Conservation (phyloP, 1,284 basidiomycete species). For the Polyporus tsugae region DNA sequence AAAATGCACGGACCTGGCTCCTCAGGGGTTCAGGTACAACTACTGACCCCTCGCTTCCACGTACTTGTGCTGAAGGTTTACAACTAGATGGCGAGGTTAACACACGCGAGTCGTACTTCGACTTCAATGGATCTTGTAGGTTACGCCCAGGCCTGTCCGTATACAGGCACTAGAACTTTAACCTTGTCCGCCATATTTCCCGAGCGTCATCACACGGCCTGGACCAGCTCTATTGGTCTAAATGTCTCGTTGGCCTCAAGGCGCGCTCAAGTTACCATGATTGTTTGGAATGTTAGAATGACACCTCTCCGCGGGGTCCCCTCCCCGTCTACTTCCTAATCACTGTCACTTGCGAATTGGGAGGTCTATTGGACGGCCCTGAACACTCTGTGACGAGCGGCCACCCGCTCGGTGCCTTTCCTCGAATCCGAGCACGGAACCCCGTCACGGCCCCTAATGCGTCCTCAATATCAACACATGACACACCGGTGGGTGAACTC, state of each 20-base stretch:
- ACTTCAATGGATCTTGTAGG: conserved; percentile 8
- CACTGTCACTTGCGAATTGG: background rate
- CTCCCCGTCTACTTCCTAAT: background rate
- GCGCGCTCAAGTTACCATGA: background rate
- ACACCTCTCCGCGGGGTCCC: background rate
- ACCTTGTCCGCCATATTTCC: background rate
- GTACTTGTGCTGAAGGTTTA: too few species aligned
- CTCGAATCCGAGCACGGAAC: conserved; percentile 1
- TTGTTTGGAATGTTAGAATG: background rate
- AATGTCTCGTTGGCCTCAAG: conserved; percentile 4
- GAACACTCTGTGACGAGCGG: background rate
- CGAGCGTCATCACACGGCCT: background rate
- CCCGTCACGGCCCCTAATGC: background rate
- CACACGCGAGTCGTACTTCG: conserved; percentile 9
- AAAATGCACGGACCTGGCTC: background rate
- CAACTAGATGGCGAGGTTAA: conserved; percentile 4
- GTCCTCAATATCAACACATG: background rate
- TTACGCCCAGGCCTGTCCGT: conserved; percentile 8
- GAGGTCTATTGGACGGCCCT: background rate
- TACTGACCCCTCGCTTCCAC: background rate
- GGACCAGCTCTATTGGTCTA: conserved; percentile 1
- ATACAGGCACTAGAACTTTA: conserved; percentile 13
- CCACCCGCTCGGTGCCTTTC: background rate
- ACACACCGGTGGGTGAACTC: background rate
- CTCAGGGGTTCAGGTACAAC: background rate